Percentiles rank a stretch among this genome's conserved stretches.
Conservation (phyloP, 805 yeast species). For the Candida krabiensis region DNA sequence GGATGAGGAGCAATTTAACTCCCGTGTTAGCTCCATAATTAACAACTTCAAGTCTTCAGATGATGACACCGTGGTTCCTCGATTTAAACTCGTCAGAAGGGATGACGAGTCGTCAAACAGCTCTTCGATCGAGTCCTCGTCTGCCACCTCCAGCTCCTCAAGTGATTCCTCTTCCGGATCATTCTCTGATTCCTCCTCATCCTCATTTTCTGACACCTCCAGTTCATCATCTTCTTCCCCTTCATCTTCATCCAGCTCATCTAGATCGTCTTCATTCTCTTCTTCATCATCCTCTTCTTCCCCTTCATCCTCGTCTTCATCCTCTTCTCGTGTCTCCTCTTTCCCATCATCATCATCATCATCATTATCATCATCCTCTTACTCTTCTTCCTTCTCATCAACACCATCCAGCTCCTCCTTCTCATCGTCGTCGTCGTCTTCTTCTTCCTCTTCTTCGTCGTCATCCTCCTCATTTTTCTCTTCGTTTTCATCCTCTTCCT, state of each 20-base stretch:
- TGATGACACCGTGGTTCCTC: constrained; percentile 28
- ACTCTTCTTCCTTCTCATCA: constrained; percentile 5
- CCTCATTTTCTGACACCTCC: constrained; percentile 7
- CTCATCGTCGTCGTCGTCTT: constrained; percentile 6
- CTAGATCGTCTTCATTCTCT: constrained; percentile 11
- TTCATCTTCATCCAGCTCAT: constrained; percentile 6
- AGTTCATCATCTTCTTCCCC: constrained; percentile 9
- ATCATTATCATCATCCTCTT: constrained; percentile 5
- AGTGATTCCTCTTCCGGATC: constrained; percentile 6
- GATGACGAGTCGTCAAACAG: constrained; percentile 12
- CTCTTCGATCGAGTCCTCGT: constrained; percentile 1
- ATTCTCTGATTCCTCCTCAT: constrained; percentile 8
- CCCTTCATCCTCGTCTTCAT: constrained; percentile 11
- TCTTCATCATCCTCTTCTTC: constrained; percentile 7
- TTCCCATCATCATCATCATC: constrained; percentile 5
- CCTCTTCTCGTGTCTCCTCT: constrained; percentile 7
- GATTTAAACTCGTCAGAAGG: constrained; percentile 26
- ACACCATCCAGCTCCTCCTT: constrained; percentile 10
- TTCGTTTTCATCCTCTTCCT: constrained; percentile 1
- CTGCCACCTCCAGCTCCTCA: background rate
- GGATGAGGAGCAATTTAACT: constrained; percentile 11
- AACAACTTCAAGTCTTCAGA: constrained; percentile 24
- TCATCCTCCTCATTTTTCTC: constrained; percentile 2
- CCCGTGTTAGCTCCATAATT: constrained; percentile 21
- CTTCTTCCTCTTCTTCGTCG: constrained; percentile 5